phyloP scores from a whole-genome alignment of 1,139 yeast species.

The Hemisphaericaspora subhashii region DNA sequence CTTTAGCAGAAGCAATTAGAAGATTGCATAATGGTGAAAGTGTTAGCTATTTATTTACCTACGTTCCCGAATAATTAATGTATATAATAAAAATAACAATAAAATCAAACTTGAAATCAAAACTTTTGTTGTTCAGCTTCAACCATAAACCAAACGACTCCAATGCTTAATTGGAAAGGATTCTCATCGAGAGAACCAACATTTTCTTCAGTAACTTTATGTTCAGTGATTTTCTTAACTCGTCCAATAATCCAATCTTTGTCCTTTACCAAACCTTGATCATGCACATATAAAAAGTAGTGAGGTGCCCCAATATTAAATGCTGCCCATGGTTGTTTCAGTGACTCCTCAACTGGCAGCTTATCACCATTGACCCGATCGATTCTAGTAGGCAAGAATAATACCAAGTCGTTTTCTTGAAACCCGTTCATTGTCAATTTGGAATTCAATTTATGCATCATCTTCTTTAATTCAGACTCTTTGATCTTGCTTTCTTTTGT shows the following conservation, averaged over 20 bases:
- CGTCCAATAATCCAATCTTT: conserved; percentile 77
- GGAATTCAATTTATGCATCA: conserved; percentile 37
- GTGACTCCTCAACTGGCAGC: conserved; percentile 16
- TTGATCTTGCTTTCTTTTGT: conserved; percentile 69
- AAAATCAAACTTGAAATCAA: too few species aligned
- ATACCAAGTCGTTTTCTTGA: conserved; percentile 68
- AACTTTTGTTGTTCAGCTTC: conserved; percentile 38
- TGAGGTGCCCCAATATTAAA: conserved; percentile 83
- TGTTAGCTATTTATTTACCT: conserved; percentile 67
- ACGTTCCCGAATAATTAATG: conserved; percentile 9
- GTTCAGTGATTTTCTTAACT: conserved; percentile 50
- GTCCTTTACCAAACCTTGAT: conserved; percentile 22
- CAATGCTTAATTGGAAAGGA: conserved; percentile 50
- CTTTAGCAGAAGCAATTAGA: conserved; percentile 77
- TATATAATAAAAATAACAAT: neutral
- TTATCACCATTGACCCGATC: conserved; percentile 28
- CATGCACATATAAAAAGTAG: conserved; percentile 51
- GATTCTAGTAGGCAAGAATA: conserved; percentile 74
- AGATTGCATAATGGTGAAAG: conserved; percentile 84
- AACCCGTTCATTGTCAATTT: conserved; percentile 70
- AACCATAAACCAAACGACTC: conserved; percentile 51
- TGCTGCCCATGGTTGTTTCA: conserved; percentile 76
- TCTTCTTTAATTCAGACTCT: conserved; percentile 41
- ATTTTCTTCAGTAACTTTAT: conserved; percentile 40
- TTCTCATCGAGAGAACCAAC: conserved; percentile 31